Base-by-base conservation (phyloP, 2,329 filamentous ascomycete species). In the Trichoderma sp. region DNA sequence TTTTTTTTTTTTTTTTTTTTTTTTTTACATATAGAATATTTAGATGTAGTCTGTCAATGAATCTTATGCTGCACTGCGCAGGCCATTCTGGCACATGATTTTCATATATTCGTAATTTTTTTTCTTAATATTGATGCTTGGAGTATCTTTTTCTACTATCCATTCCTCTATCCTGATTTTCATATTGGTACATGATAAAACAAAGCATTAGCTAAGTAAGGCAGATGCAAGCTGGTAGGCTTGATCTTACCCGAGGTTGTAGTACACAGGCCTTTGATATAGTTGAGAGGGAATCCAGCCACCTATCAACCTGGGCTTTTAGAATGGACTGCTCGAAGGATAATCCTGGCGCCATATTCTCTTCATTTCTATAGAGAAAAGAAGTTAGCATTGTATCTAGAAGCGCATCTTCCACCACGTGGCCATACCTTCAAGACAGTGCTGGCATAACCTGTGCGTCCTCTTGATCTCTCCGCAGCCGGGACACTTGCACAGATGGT, bases 381-480 rank as follows among this genome's bases (percentile, higher is more conserved):
- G 0, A 14, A 4, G 26, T 58, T 59, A 68, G 64, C 8, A 55
- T 28, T 49, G 21, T 18, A 52, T 18, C 21, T 30, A 16, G 39
- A 49, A 16, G 32, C 16, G 5, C 14, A 34, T 5, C 4, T 5
- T 5, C 28, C 16, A 28, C 16, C 26, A n/a, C 30, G 43, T 37
- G 39, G 39, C 82, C 89, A 76, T 86, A 97, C 94, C 91, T 79
- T 88, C 84, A 71, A 97, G 90, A 80, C 96, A 99, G 76, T 92
- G 89, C 24, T 93, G 90, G 80, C 96, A 99, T 72, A 99, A 79
- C 43, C 94, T 84, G 83, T 99, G 96, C 76, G 93, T 90, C 77
- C 93, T 90, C 85, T 99, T 99, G 30, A 89, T 83, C 77, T 91
- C 87, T 59, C 96, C 96, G 76, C 96, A 99, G 16, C 90, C 92